These are phyloP conservation scores for Hirschfeldia incana DNA, from an alignment of 345 rosid genomes.

Conservation along the genomic window DNA sequence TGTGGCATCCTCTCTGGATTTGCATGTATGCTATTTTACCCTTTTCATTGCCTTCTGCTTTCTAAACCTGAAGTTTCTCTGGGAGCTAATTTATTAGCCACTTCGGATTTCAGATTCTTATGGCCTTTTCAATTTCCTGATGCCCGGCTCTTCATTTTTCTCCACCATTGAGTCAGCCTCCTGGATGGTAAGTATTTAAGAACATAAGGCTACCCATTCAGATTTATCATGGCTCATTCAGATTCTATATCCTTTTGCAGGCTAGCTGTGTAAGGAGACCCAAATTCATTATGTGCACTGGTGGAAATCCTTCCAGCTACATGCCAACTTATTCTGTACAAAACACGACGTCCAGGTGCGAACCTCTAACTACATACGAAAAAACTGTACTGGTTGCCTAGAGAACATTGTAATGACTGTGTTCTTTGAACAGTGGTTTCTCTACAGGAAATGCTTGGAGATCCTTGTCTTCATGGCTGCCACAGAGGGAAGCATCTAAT, in stretches of 20 bases:
- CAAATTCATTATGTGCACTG: constrained; percentile 86
- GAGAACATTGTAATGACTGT: constrained; percentile 16
- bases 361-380: not conserved
- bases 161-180: constrained; percentile 77
- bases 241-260: constrained; percentile 44
- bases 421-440: constrained; percentile 54
- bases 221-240: not conserved
- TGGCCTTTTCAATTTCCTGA: constrained; percentile 77
- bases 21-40: constrained; percentile 61
- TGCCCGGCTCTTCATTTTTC: constrained; percentile 87
- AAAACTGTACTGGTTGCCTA: not conserved
- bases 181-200: constrained; percentile 67
- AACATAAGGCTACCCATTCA: not conserved
- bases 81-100: constrained; percentile 17
- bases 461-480: constrained; percentile 86
- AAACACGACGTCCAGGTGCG: constrained; percentile 62
- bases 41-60: constrained; percentile 4
- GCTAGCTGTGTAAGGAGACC: constrained; percentile 79
- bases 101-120: constrained; percentile 59
- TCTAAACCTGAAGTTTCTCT: not conserved
- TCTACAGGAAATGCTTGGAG: constrained; percentile 86
- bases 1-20: constrained; percentile 96
- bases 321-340: constrained; percentile 70
- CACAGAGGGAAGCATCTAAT: constrained; percentile 61
- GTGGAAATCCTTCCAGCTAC: constrained; percentile 68